Evolutionary conservation across 2,329 filamentous ascomycete species (phyloP).

Genomic region (Monosporascus ibericus): DNA sequence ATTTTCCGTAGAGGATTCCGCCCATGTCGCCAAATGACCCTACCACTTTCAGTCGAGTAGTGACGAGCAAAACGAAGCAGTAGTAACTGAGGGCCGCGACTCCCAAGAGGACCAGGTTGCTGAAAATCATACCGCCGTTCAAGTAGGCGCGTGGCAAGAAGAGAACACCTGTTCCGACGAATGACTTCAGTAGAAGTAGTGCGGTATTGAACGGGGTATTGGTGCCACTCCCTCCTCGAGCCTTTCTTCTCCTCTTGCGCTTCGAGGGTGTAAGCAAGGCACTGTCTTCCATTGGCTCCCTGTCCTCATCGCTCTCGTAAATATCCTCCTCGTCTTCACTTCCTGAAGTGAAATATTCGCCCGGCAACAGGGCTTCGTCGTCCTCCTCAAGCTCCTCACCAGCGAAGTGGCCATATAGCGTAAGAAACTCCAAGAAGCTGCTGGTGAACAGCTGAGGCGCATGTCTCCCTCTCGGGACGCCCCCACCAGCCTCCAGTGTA

Average conservation of each 20-base stretch:
- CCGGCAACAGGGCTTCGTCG: constrained; percentile 77
- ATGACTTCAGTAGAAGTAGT: constrained; percentile 87
- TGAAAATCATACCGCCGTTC: constrained; percentile 97
- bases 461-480: constrained; percentile 28
- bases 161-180: constrained; percentile 91
- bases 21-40: constrained; percentile 99
- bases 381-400: constrained; percentile 96
- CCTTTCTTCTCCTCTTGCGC: constrained; percentile 69
- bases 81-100: constrained; percentile 90
- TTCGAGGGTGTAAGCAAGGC: constrained; percentile 72
- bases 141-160: constrained; percentile 90
- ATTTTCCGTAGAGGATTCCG: constrained; percentile 81
- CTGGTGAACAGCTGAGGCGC: constrained; percentile 70
- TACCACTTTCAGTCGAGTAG: constrained; percentile 75
- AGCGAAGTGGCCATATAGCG: constrained; percentile 93
- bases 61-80: constrained; percentile 91
- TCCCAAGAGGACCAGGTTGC: constrained; percentile 78
- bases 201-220: constrained; percentile 75
- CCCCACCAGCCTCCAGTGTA: constrained; percentile 32
- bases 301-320: constrained; percentile 57
- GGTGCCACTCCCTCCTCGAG: constrained; percentile 65
- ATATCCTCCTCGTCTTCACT: constrained; percentile 56
- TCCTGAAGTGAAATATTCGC: constrained; percentile 87
- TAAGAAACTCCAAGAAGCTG: constrained; percentile 93
- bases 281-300: constrained; percentile 82